phyloP scores from a whole-genome alignment of 495 filamentous ascomycete species.

The Trichoderma orchidacearum region DNA sequence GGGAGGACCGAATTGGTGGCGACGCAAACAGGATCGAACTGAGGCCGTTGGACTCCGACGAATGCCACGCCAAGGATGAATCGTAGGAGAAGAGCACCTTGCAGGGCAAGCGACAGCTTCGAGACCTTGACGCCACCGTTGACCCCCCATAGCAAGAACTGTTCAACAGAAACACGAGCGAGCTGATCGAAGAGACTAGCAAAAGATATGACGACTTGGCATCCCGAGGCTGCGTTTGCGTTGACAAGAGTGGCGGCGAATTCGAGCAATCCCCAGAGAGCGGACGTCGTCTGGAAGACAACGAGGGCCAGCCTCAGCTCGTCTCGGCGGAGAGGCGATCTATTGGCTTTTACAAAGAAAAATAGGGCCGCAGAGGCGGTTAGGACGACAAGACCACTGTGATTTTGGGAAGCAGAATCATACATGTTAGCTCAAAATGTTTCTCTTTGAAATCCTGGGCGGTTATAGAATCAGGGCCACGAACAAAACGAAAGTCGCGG shows the following conservation, averaged over 20 bases:
- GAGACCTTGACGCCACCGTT: slow-evolving; percentile 18
- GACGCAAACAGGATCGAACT: slow-evolving; percentile 35
- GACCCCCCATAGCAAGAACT: slow-evolving; percentile 36
- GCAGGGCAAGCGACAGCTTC: slow-evolving; percentile 17
- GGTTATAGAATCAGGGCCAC: slow-evolving; percentile 7
- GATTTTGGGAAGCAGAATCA: neutral
- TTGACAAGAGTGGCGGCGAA: slow-evolving; percentile 34
- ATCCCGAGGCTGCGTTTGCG: slow-evolving; percentile 22
- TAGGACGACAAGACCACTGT: slow-evolving; percentile 37
- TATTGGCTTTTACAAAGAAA: slow-evolving; percentile 36
- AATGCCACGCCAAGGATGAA: slow-evolving; percentile 34
- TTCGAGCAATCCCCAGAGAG: slow-evolving; percentile 36
- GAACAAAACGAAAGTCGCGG: slow-evolving; percentile 41
- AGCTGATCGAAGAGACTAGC: slow-evolving; percentile 39
- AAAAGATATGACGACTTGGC: slow-evolving; percentile 34
- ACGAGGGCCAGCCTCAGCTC: slow-evolving; percentile 51
- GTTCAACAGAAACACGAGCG: slow-evolving; percentile 31
- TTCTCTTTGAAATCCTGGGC: neutral
- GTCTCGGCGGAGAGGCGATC: slow-evolving; percentile 35
- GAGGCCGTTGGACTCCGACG: slow-evolving; percentile 32
- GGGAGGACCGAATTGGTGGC: slow-evolving; percentile 30
- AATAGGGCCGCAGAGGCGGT: slow-evolving; percentile 36
- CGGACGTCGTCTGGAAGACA: slow-evolving; percentile 32
- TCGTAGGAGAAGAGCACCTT: slow-evolving; percentile 27
- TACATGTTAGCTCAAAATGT: slow-evolving; percentile 2